These are phyloP conservation scores for Hyphodiscus hymeniophilus DNA, from an alignment of 495 filamentous ascomycete species.

Conservation along the genomic window DNA sequence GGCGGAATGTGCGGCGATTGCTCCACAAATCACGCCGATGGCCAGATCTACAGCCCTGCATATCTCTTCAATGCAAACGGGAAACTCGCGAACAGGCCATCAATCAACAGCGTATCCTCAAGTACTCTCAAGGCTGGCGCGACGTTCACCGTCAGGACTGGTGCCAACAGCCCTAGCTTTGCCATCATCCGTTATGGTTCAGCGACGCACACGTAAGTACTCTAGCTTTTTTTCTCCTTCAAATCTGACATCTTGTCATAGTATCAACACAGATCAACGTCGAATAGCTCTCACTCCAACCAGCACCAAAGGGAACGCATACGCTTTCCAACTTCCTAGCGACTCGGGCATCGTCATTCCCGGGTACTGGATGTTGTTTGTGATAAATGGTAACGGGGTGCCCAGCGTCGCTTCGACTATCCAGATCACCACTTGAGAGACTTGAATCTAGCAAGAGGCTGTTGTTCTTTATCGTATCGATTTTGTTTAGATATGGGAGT, in stretches of 20 bases:
- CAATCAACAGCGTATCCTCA: slow-evolving; percentile 19
- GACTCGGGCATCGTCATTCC: slow-evolving; percentile 45
- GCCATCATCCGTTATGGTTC: slow-evolving; percentile 38
- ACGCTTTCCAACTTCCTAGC: slow-evolving; percentile 29
- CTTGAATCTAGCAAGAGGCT: no score
- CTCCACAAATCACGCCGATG: slow-evolving; percentile 48
- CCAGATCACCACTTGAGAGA: no score
- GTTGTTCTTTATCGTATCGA: no score
- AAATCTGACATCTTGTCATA: no score
- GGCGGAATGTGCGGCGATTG: slow-evolving; percentile 47
- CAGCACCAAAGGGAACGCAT: slow-evolving; percentile 1
- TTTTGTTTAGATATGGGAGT: no score
- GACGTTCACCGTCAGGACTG: slow-evolving; percentile 29
- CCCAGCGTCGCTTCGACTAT: slow-evolving; percentile 34
- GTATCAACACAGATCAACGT: slow-evolving; percentile 52
- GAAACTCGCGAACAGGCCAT: slow-evolving; percentile 31
- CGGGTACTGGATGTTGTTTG: slow-evolving; percentile 54
- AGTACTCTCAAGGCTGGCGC: slow-evolving; percentile 24
- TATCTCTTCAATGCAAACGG: slow-evolving; percentile 43
- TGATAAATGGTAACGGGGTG: slow-evolving; percentile 35
- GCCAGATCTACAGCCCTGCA: slow-evolving; percentile 46
- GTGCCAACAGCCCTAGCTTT: slow-evolving; percentile 7
- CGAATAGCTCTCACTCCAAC: slow-evolving; percentile 33
- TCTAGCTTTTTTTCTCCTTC: no score
- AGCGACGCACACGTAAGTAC: slow-evolving; percentile 48